phyloP scores from a whole-genome alignment of 805 yeast species.

The Barnettozyma sucrosica region DNA sequence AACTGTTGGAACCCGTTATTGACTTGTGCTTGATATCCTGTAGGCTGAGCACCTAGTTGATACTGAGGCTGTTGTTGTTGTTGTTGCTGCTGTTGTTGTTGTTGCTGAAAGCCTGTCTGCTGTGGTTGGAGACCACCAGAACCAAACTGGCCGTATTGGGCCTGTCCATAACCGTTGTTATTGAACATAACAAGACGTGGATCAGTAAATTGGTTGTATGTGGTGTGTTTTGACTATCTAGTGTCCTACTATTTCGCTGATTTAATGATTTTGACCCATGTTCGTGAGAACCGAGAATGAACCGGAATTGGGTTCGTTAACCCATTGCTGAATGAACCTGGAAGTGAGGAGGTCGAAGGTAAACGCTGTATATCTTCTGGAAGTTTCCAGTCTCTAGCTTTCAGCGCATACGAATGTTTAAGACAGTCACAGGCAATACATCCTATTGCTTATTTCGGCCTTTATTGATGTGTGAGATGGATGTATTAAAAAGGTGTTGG shows the following conservation, averaged over 20 bases:
- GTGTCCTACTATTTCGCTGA: background rate
- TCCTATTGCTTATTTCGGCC: no score
- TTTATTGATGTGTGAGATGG: no score
- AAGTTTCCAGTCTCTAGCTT: no score
- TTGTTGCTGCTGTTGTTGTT: conserved; percentile 17
- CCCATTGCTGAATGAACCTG: no score
- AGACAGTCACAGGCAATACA: no score
- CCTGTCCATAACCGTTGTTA: conserved; percentile 12
- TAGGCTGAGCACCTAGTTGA: conserved; percentile 23
- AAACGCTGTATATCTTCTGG: no score
- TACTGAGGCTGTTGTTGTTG: conserved; percentile 17
- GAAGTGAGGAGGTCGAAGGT: no score
- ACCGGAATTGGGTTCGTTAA: no score
- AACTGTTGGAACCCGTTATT: conserved; percentile 8
- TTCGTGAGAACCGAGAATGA: no score
- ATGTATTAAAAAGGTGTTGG: no score
- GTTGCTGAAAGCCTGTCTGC: conserved; percentile 17
- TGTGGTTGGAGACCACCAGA: conserved; percentile 10
- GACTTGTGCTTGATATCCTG: conserved; percentile 22
- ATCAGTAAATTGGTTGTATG: background rate
- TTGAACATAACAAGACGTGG: conserved; percentile 9
- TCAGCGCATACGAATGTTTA: no score
- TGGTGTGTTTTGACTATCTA: background rate
- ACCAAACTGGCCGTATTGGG: conserved; percentile 7
- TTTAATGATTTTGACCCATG: no score